Base-by-base conservation (phyloP, 1,284 basidiomycete genomes). In the Cerrena zonata region DNA sequence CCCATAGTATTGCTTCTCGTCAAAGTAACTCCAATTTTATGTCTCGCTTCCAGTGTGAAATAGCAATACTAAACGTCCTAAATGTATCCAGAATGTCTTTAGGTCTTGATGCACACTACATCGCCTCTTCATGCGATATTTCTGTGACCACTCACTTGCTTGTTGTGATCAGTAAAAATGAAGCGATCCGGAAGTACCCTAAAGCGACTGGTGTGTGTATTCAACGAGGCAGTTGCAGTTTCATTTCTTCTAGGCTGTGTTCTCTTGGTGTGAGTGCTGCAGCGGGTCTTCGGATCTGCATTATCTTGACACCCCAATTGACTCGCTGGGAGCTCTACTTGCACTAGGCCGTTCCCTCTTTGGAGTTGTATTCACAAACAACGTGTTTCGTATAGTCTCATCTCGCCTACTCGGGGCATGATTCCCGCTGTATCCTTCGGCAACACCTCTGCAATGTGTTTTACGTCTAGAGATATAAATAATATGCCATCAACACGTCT, bases 201-300 rank as follows among this genome's bases (percentile, higher is more conserved):
- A 7, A 34, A 34, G 15, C 30, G 7, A 34, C 30, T 7, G 30
- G 30, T 34, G 43, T 44, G 25, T 53, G 48, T 21, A 24, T 23
- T 26, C 52, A 50, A 50, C 48, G 51, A 53, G 51, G 51, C 38
- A 34, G 45, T 36, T 15, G 48, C 45, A 30, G n/a, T 23, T 41
- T 41, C 37, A 39, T 18, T 7, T 44, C 4, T 10, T 30, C 23
- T 22, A 37, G 40, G 40, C 46, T 37, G 40, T 37, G 39, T 22
- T 30, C 18, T 30, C 22, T 18, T 40, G 10, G 13, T 19, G 25
- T 18, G 24, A 49, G 22, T 39, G 45, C 50, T 41, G 38, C 45
- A 1, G 10, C 50, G 3, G 41, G 22, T 41, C 36, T 39, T 45
- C 24, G 45, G 38, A 36, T 51, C 45, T 42, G 45, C 45, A 36